phyloP scores from a whole-genome alignment of 306 rosid species.

The Lablab purpureus region DNA sequence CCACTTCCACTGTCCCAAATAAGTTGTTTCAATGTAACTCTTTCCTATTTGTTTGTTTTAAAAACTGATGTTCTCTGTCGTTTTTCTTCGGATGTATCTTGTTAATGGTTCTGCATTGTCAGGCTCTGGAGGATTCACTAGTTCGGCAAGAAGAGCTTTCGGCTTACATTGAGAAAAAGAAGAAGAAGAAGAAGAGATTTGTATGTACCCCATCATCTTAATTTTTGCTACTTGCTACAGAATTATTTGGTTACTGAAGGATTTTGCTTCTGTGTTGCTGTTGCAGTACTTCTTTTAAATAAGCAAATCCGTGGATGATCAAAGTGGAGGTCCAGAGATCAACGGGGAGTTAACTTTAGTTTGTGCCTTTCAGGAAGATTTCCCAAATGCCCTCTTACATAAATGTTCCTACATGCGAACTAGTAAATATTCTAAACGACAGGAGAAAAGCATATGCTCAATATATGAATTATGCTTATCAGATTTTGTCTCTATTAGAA shows the following conservation, averaged over 20 bases:
- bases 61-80: too few species aligned
- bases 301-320: slow-evolving; percentile 25
- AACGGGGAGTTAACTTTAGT: slow-evolving; percentile 31
- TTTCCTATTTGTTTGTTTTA: too few species aligned
- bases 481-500: slow-evolving; percentile 43
- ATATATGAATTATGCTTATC: slow-evolving; percentile 44
- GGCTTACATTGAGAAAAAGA: slow-evolving; percentile 71
- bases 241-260: slow-evolving; percentile 23
- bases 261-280: slow-evolving; percentile 39
- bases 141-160: slow-evolving; percentile 69
- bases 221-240: slow-evolving; percentile 23
- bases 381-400: slow-evolving; percentile 51
- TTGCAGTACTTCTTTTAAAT: slow-evolving; percentile 50
- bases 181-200: slow-evolving; percentile 58
- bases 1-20: neutral
- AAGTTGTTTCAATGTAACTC: neutral
- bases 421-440: slow-evolving; percentile 35
- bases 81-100: neutral
- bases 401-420: slow-evolving; percentile 49
- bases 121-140: slow-evolving; percentile 82
- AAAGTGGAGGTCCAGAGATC: slow-evolving; percentile 36
- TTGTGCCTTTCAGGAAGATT: slow-evolving; percentile 42
- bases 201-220: slow-evolving; percentile 40
- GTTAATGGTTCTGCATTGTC: slow-evolving; percentile 28
- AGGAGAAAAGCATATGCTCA: slow-evolving; percentile 46